Evolutionary conservation across 1,284 basidiomycete species (phyloP).

Genomic region (Stereum hirsutum): DNA sequence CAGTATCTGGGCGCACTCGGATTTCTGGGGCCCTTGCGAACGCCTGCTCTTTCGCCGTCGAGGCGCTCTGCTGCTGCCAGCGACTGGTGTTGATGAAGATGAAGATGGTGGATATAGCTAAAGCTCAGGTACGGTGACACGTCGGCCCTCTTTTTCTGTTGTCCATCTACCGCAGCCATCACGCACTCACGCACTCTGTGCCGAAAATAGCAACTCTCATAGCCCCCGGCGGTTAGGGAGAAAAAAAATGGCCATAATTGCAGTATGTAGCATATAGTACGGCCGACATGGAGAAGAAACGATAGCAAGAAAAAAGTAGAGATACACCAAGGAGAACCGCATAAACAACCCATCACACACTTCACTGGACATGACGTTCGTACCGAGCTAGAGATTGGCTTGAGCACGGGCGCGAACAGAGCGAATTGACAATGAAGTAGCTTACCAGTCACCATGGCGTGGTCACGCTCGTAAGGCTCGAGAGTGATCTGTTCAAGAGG

Average conservation of each 20-base stretch:
- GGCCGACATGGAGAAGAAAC: conserved; percentile 9
- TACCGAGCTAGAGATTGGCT: conserved; percentile 8
- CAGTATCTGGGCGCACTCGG: not conserved
- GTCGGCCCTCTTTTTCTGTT: not conserved
- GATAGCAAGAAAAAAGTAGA: conserved; percentile 12
- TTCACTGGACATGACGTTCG: conserved; percentile 1
- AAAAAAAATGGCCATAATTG: not conserved
- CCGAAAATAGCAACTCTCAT: not conserved
- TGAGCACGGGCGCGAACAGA: conserved; percentile 16
- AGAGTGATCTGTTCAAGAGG: conserved; percentile 91
- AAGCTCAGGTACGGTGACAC: too few relatives aligned
- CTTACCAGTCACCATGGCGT: conserved; percentile 73
- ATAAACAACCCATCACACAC: not conserved
- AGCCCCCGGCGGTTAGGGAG: not conserved
- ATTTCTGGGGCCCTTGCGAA: too few relatives aligned
- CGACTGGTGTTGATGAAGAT: too few relatives aligned
- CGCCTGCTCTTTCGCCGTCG: too few relatives aligned
- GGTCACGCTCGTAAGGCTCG: conserved; percentile 78
- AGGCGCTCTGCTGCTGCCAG: too few relatives aligned
- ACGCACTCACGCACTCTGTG: not conserved
- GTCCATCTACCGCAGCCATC: not conserved
- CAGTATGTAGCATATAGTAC: not conserved
- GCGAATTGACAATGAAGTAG: not conserved
- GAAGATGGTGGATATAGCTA: too few relatives aligned
- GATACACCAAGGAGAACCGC: conserved; percentile 6